Conservation (phyloP, 2,329 filamentous ascomycete species). For the Diaporthe sp. region DNA sequence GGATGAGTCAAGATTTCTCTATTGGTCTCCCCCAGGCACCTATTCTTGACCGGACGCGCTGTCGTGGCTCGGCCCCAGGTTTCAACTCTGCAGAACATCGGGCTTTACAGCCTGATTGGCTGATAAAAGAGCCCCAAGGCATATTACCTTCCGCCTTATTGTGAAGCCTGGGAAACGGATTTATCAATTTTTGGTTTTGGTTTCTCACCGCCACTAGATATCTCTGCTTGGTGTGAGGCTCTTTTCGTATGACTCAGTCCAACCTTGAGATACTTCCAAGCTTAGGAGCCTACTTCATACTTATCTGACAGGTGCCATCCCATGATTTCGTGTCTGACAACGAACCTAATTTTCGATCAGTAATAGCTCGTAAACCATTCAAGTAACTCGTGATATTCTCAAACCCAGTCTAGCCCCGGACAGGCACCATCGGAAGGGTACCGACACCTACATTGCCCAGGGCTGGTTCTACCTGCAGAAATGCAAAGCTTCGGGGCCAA, state of each 20-base stretch:
- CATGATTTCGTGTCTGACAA: background rate
- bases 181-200: background rate
- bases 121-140: conserved; percentile 8
- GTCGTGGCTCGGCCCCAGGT: conserved; percentile 6
- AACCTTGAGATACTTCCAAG: background rate
- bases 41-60: background rate
- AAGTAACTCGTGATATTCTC: background rate
- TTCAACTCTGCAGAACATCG: background rate
- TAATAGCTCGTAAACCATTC: background rate
- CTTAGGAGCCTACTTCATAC: background rate
- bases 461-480: too few species aligned
- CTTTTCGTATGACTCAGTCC: background rate
- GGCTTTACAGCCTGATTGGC: background rate
- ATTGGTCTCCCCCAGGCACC: conserved; percentile 9
- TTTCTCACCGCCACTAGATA: background rate
- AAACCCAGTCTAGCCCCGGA: background rate
- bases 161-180: background rate
- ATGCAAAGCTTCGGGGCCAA: background rate
- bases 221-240: background rate
- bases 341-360: background rate
- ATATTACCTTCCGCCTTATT: background rate
- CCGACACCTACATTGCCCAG: background rate
- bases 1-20: conserved; percentile 21
- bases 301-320: background rate
- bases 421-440: background rate